Conservation (phyloP, 192 early-diverging fungal species). For the Spizellomyces punctatus region DNA sequence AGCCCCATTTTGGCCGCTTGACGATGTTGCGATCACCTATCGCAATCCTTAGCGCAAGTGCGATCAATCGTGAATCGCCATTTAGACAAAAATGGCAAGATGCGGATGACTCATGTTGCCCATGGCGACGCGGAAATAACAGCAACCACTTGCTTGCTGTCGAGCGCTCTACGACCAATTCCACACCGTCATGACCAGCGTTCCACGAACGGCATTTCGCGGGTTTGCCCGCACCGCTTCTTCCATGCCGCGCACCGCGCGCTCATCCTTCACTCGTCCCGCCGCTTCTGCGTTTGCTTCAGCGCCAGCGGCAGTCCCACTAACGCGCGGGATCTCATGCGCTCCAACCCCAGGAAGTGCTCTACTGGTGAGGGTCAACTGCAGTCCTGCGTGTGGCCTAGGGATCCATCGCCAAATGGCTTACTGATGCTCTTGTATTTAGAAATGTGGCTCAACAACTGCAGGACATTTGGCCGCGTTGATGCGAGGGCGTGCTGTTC, state of each 20-base stretch:
- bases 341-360: not conserved
- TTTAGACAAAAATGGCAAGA: too few relatives aligned
- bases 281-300: slow-evolving; percentile 1
- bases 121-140: too few relatives aligned
- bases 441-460: not conserved
- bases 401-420: not conserved
- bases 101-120: too few relatives aligned
- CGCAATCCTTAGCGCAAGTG: too few relatives aligned
- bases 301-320: slow-evolving; percentile 2
- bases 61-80: too few relatives aligned
- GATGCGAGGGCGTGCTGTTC: slow-evolving; percentile 21
- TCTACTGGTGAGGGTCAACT: not conserved
- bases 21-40: too few relatives aligned
- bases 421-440: too few relatives aligned
- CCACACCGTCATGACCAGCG: not conserved
- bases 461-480: slow-evolving; percentile 13
- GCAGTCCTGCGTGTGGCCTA: not conserved
- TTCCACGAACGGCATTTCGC: slow-evolving; percentile 1
- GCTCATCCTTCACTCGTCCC: slow-evolving; percentile 11
- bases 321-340: not conserved
- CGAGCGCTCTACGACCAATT: not conserved
- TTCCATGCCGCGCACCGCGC: slow-evolving; percentile 3
- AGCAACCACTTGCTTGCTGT: too few relatives aligned
- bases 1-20: too few relatives aligned
- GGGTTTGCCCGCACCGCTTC: slow-evolving; percentile 6